These are phyloP conservation scores for Sclerotiophoma versabilis DNA, from an alignment of 2,329 filamentous ascomycete genomes.

Conservation along the genomic window DNA sequence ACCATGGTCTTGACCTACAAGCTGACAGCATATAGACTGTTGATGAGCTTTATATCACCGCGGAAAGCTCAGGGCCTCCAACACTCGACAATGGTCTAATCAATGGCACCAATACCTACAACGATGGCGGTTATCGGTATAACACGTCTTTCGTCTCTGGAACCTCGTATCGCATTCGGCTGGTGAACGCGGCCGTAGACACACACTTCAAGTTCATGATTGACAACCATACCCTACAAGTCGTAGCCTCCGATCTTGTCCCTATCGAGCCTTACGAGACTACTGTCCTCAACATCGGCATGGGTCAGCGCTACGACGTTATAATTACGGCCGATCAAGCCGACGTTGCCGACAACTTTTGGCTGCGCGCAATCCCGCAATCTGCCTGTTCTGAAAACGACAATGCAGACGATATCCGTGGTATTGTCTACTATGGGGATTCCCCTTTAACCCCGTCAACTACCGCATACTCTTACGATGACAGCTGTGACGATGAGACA, in stretches of 20 bases:
- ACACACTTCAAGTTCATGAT: slow-evolving; percentile 54
- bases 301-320: slow-evolving; percentile 52
- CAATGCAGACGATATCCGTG: slow-evolving; percentile 43
- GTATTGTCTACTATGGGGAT: slow-evolving; percentile 49
- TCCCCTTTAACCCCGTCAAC: slow-evolving; percentile 40
- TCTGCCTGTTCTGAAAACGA: slow-evolving; percentile 48
- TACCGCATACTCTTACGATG: slow-evolving; percentile 43
- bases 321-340: slow-evolving; percentile 44
- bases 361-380: slow-evolving; percentile 50
- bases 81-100: slow-evolving; percentile 53
- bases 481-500: slow-evolving; percentile 49
- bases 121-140: slow-evolving; percentile 43
- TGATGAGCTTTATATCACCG: slow-evolving; percentile 44
- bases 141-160: slow-evolving; percentile 47
- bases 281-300: slow-evolving; percentile 49
- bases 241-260: slow-evolving; percentile 55
- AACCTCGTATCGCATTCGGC: slow-evolving; percentile 52
- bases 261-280: slow-evolving; percentile 52
- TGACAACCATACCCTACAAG: slow-evolving; percentile 53
- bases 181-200: slow-evolving; percentile 54
- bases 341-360: slow-evolving; percentile 42
- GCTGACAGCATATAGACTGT: slow-evolving; percentile 35
- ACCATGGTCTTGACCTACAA: background rate
- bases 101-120: slow-evolving; percentile 54
- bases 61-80: slow-evolving; percentile 39